Evolutionary conservation across 768 basidiomycete species (phyloP), one percentile per base, ranked within the genome.

Genomic region (Tricholoma terreum): DNA sequence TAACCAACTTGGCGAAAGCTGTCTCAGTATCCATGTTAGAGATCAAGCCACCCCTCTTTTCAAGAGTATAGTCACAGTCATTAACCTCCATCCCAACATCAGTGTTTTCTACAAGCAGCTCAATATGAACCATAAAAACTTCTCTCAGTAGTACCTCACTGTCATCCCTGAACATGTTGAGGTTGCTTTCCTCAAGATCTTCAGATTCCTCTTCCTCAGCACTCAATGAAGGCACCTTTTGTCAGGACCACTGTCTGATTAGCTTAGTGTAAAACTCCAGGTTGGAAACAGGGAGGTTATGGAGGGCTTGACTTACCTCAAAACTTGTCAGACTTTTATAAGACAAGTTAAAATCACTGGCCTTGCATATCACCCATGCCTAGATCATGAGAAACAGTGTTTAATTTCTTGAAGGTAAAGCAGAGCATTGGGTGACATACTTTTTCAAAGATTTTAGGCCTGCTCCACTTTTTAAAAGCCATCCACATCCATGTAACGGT

Each of bases 361-460:
- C 51, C 35, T 45, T 36, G 34, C 58, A 60, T n/a, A 60, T 21
- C 17, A 33, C 48, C 36, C 56, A 60, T 11, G 58, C 54, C 58
- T 60, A 46, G 3, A n/a, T 19, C 24, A 33, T 17, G 31, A 10
- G 10, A 6, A 10, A 5, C 31, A 33, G 10, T 33, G 5, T 10
- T n/a, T n/a, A n/a, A n/a, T 33, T 5, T 33, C 31, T 10, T 33
- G 10, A 33, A 6, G 31, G 10, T 10, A 33, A 33, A 33, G 31
- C 6, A 33, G 5, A 10, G 10, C 6, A 10, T 33, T 6, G 31
- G 10, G 31, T 33, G 31, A n/a, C 31, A 33, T 10, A 33, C 31
- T 10, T 33, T 33, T 10, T 33, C 31, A 6, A 33, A 5, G 10
- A 33, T 10, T 33, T 33, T 10, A 33, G 31, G 31, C 31, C 10